Base-by-base conservation (phyloP, 2,329 filamentous ascomycete species). In the Hypoxylon sp. region DNA sequence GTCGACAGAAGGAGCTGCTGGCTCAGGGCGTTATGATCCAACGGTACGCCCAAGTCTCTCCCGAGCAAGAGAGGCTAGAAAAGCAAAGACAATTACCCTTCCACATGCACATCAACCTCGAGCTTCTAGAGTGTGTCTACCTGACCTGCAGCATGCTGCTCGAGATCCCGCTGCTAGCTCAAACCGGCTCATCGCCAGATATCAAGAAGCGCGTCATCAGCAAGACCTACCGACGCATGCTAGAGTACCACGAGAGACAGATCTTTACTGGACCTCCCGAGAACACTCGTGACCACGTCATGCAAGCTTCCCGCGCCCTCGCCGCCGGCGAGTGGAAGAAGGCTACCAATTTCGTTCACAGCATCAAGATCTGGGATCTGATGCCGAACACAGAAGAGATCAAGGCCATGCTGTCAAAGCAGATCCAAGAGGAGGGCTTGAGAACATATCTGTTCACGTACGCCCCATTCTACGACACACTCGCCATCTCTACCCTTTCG, bases 21-120 rank as follows among this genome's bases (percentile, higher is more conserved):
- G 96, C 96, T 38, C 96, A 99, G 82, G 96, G 96, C 79, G 93
- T 99, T 68, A 97, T 98, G 85, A 96, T 99, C 79, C 96, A 99
- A 84, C 89, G 96, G 73, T 99, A 94, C 83, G 95, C 89, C 75
- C 94, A 97, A 76, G 96, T 99, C 67, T 96, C 94, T 33, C 96
- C 96, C 16, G 96, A 99, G 82, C 96, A 99, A 81, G 96, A 99
- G 84, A 92, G 95, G 71, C 87, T 98, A 38, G 96, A 99, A 84
- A 93, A 96, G 78, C 95, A 98, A 83, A 91, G 96, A 74, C 96
- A 99, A 83, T 87, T 99, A 72, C 96, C 96, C 36, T 99, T 99
- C 90, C 96, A 99, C 85, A 97, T 99, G 93, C 96, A 99, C 87
- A 99, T 99, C 85, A 99, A 99, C 85, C 87, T 99, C 54, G 96